Evolutionary conservation across 768 basidiomycete genomes (phyloP), one percentile per base, ranked within the genome.

Genomic region (Mrakia hoshinonis): DNA sequence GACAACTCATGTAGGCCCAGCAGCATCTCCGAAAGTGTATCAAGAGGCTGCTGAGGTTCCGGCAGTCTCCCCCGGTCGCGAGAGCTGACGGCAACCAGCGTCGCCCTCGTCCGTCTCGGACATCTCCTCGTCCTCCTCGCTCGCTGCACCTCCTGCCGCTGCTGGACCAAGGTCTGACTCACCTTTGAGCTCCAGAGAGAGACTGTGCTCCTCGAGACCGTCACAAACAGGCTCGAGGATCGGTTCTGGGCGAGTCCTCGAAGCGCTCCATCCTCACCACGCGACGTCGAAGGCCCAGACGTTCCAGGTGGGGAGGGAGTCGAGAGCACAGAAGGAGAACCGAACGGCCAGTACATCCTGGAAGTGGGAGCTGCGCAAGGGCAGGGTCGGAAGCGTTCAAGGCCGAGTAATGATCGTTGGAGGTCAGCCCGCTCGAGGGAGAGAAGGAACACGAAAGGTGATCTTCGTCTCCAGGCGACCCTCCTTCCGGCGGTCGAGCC

Each of bases 281-380:
- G 48, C 22, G 65, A 46, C 4, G 49, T 7, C 18, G 54, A 18
- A 13, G 54, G 31, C 6, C 15, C 18, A 0, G 67, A 39, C 1
- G 34, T 31, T 4, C 6, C 15, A 31, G 67, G 67, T 18, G 47
- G 24, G 22, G 51, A 15, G 12, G 67, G 67, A 0, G 67, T 54
- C 3, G 67, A 34, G 24, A 68, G 39, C 20, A 68, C 51, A 1
- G 55, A 47, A 13, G 67, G 54, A 3, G 58, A 61, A 24, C 67
- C 67, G n/a, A 43, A 68, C 9, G 67, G 67, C 67, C 67, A 68
- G 55, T 68, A 68, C 67, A 68, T 68, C 51, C 12, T 12, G 51
- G 4, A 38, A 31, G n/a, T 2, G 20, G n/a, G 6, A 24, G 36
- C 43, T 15, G 43, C 43, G 43, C 43, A 15, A 6, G 15, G 15